Conservation (phyloP, 2,329 filamentous ascomycete genomes). For the Apiospora pterosperma region DNA sequence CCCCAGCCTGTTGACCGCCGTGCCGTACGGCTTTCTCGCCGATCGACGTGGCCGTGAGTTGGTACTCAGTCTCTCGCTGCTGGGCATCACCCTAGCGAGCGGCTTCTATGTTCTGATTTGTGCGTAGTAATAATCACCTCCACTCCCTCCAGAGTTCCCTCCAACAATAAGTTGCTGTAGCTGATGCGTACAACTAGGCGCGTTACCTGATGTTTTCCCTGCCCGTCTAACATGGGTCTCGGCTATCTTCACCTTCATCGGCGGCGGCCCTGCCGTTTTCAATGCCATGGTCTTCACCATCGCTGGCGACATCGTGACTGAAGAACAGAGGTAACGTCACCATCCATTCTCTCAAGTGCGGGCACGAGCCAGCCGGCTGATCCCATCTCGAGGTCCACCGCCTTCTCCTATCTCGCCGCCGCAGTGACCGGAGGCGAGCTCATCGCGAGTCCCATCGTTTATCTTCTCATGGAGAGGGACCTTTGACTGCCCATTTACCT, state of each 20-base stretch:
- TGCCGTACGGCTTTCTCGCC: not conserved
- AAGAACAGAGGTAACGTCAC: not conserved
- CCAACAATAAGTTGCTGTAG: not conserved
- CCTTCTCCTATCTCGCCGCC: not conserved
- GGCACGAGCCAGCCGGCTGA: not conserved
- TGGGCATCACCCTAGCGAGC: not conserved
- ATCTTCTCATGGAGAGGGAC: not conserved
- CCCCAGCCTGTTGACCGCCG: not conserved
- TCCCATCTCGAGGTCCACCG: not conserved
- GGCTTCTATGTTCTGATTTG: not conserved
- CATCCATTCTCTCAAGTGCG: not conserved
- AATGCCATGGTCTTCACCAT: not conserved
- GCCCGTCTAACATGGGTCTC: not conserved
- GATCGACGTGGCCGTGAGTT: not conserved
- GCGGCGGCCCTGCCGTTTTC: not conserved
- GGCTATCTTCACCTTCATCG: not conserved
- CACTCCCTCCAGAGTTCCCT: no score
- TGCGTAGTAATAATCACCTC: not conserved
- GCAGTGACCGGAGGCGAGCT: not conserved
- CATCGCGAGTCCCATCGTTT: not conserved
- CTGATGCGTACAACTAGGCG: not conserved
- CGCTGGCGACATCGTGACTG: not conserved
- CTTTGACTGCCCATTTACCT: not conserved
- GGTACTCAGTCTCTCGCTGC: not conserved
- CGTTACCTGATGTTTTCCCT: not conserved